These are phyloP conservation scores for Candida glucosophila DNA, from an alignment of 1,139 yeast species.

Conservation along the genomic window DNA sequence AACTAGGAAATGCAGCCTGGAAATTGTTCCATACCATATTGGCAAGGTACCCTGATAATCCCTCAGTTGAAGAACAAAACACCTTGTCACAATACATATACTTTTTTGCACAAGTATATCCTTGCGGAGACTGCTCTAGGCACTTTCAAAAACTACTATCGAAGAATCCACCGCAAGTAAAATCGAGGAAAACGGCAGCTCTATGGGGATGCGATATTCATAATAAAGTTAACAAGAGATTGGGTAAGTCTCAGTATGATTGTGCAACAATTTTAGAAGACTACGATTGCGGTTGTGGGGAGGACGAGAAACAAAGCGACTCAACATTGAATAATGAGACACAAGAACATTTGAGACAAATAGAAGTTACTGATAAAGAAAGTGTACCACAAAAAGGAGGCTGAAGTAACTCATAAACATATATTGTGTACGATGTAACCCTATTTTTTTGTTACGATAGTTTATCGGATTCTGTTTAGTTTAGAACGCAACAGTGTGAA, in stretches of 20 bases:
- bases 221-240: constrained; percentile 68
- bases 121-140: constrained; percentile 92
- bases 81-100: constrained; percentile 49
- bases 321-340: constrained; percentile 29
- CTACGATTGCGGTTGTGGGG: constrained; percentile 95
- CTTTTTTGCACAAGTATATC: constrained; percentile 72
- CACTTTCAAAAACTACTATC: constrained; percentile 68
- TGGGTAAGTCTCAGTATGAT: constrained; percentile 68
- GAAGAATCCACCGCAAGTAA: constrained; percentile 78
- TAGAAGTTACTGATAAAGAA: constrained; percentile 34
- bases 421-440: too few species aligned
- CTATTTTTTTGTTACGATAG: too few species aligned
- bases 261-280: constrained; percentile 79
- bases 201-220: constrained; percentile 97
- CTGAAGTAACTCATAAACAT: too few species aligned
- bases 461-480: too few species aligned
- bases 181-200: constrained; percentile 73
- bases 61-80: constrained; percentile 51
- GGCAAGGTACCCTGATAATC: constrained; percentile 84
- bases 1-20: constrained; percentile 89
- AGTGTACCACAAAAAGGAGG: constrained; percentile 27
- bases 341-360: constrained; percentile 30
- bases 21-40: constrained; percentile 75
- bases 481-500: constrained; percentile 38
- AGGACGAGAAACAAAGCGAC: constrained; percentile 45